These are phyloP conservation scores for Quercus ilex DNA, from an alignment of 306 rosid species.

Conservation along the genomic window DNA sequence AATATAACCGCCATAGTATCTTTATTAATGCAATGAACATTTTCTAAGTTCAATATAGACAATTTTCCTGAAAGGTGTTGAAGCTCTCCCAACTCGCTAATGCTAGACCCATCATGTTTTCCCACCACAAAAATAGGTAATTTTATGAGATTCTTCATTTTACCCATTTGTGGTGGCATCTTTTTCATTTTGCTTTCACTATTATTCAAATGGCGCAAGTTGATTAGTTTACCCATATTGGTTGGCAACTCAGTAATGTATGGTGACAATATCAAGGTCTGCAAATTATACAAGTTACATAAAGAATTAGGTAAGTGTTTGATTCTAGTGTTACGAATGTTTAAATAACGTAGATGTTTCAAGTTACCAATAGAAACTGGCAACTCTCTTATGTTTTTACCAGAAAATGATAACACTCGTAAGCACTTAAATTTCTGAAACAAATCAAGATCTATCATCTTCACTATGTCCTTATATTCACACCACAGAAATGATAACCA, in stretches of 20 bases:
- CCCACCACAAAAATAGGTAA: conserved; percentile 19
- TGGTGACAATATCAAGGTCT: conserved; percentile 18
- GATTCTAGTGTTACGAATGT: conserved; percentile 9
- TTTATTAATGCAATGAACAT: background rate
- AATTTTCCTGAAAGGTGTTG: background rate
- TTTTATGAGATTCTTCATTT: conserved; percentile 15
- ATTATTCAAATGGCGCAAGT: conserved; percentile 22
- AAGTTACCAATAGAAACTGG: conserved; percentile 21
- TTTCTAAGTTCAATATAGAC: conserved; percentile 5
- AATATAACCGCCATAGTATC: conserved; percentile 3
- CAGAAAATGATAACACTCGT: conserved; percentile 17
- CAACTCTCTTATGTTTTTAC: background rate
- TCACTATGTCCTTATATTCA: background rate
- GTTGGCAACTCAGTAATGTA: conserved; percentile 17
- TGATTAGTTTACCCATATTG: conserved; percentile 19
- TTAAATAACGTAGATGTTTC: conserved; percentile 27
- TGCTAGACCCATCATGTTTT: background rate
- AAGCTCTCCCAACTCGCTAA: conserved; percentile 4
- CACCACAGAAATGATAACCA: too few relatives aligned
- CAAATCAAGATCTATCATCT: background rate
- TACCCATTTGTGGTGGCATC: conserved; percentile 19
- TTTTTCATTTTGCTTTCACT: background rate
- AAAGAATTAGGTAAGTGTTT: too few relatives aligned
- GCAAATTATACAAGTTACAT: conserved; percentile 3
- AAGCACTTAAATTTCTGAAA: conserved; percentile 1